These are phyloP conservation scores for Aspergillus fumigatus DNA, from an alignment of 2,329 filamentous ascomycete species.

Conservation along the genomic window DNA sequence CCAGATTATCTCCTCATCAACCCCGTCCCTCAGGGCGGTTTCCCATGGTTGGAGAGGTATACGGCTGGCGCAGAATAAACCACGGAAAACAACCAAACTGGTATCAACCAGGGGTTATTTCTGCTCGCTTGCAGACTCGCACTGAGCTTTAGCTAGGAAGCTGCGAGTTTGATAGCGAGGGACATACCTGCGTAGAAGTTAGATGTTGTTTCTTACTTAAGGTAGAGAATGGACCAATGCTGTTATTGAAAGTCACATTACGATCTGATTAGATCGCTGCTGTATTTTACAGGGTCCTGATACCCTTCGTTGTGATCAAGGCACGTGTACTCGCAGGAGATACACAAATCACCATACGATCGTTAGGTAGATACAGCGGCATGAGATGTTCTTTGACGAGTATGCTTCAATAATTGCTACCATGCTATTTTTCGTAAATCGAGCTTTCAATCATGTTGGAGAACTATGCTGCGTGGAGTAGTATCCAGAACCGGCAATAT, in stretches of 20 bases:
- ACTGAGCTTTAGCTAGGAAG: conserved; percentile 31
- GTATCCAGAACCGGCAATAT: not conserved
- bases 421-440: not conserved
- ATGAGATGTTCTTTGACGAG: not conserved
- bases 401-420: not conserved
- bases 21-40: conserved; percentile 24
- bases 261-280: not conserved
- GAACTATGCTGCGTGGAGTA: too few species aligned
- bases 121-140: conserved; percentile 41
- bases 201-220: not conserved
- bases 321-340: not conserved
- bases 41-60: conserved; percentile 76
- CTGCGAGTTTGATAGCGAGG: conserved; percentile 41
- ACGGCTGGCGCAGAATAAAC: conserved; percentile 84
- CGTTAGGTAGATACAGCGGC: not conserved
- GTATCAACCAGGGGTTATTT: conserved; percentile 16
- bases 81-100: conserved; percentile 18
- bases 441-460: not conserved
- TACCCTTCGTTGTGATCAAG: not conserved
- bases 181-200: conserved; percentile 21
- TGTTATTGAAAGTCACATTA: not conserved
- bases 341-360: not conserved
- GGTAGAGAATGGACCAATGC: not conserved
- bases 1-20: conserved; percentile 81
- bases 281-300: not conserved